phyloP scores from a whole-genome alignment of 768 basidiomycete genomes.

The Mycena metata region DNA sequence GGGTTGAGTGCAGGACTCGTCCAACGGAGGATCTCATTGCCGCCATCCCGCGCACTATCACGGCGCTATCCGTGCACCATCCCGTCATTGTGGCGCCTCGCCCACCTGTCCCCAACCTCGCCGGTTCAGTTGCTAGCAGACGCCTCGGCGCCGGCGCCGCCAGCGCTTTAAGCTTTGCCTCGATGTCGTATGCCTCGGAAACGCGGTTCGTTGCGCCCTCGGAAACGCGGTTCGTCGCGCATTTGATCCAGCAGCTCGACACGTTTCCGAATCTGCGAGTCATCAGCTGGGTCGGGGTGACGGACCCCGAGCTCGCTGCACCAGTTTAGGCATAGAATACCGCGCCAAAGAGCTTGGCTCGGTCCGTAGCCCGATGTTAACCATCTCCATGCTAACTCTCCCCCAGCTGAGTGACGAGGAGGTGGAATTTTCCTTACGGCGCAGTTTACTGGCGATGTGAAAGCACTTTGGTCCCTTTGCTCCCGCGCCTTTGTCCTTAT shows the following conservation, averaged over 20 bases:
- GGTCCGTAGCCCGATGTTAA: too few relatives aligned
- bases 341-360: too few relatives aligned
- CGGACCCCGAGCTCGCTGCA: neutral
- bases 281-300: neutral
- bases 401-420: neutral
- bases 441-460: neutral
- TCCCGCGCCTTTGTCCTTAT: too few relatives aligned
- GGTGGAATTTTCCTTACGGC: neutral
- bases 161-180: too few relatives aligned
- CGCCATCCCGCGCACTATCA: slow-evolving; percentile 1
- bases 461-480: neutral
- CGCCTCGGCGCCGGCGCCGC: too few relatives aligned
- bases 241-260: neutral
- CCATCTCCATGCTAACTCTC: too few relatives aligned
- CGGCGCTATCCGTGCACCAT: neutral
- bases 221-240: neutral
- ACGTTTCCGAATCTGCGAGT: neutral
- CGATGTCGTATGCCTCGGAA: too few relatives aligned
- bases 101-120: too few relatives aligned
- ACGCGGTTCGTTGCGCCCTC: too few relatives aligned
- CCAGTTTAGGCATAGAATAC: too few relatives aligned
- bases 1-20: neutral
- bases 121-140: too few relatives aligned
- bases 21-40: neutral
- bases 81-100: neutral